Evolutionary conservation across 2,329 filamentous ascomycete species (phyloP).

Genomic region (Aspergillus transmontanensis): DNA sequence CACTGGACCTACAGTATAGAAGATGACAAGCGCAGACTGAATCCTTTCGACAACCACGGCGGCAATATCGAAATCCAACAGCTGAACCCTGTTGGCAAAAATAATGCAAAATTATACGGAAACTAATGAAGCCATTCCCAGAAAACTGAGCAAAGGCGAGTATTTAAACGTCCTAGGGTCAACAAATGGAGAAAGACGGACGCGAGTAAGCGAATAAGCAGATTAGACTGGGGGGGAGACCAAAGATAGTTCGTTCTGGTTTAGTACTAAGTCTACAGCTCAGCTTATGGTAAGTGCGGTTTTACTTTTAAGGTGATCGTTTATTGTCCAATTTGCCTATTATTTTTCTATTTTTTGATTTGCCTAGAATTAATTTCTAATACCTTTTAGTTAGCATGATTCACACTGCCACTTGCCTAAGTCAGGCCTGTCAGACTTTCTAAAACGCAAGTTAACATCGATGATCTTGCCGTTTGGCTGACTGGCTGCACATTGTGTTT

Average conservation of each 20-base stretch:
- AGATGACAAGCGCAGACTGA: conserved; percentile 1
- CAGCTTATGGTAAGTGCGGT: conserved; percentile 13
- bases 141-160: conserved; percentile 6
- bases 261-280: conserved; percentile 6
- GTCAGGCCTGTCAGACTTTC: conserved; percentile 5
- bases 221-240: conserved; percentile 6
- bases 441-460: conserved; percentile 5
- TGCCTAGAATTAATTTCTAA: conserved; percentile 2
- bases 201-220: conserved; percentile 1
- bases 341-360: conserved; percentile 3
- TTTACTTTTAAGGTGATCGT: conserved; percentile 9
- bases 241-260: conserved; percentile 9
- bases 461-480: background rate
- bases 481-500: conserved; percentile 1
- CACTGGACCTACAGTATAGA: conserved; percentile 2
- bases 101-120: conserved; percentile 6
- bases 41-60: background rate
- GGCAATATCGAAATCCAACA: background rate
- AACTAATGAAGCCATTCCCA: conserved; percentile 3
- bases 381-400: background rate
- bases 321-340: conserved; percentile 8
- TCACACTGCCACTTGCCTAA: conserved; percentile 7
- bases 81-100: background rate
- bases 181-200: background rate
- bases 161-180: conserved; percentile 13